Evolutionary conservation across 2,329 filamentous ascomycete species (phyloP).

Genomic region (Pestalotiopsis sp.): DNA sequence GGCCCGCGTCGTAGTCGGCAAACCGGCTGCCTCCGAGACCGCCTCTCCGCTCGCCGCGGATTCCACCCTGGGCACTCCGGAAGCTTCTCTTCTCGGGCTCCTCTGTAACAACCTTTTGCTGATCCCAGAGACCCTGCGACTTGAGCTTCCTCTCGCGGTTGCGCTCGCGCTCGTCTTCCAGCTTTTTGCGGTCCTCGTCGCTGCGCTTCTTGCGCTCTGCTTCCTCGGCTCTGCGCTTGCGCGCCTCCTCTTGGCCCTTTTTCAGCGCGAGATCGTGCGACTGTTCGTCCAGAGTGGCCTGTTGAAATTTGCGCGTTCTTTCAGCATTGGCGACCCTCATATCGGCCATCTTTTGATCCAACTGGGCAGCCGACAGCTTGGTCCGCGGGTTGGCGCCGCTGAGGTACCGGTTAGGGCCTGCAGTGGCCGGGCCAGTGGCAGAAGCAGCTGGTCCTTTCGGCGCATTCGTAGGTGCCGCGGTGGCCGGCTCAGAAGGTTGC

Average conservation of each 20-base stretch:
- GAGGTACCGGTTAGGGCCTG: constrained; percentile 42
- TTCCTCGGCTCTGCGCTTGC: constrained; percentile 51
- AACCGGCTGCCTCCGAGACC: constrained; percentile 43
- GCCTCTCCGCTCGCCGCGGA: constrained; percentile 37
- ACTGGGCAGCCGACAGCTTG: constrained; percentile 60
- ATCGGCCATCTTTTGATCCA: constrained; percentile 59
- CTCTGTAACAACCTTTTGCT: constrained; percentile 50
- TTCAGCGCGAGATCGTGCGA: constrained; percentile 56
- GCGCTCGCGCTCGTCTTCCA: constrained; percentile 60
- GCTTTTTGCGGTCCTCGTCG: constrained; percentile 50
- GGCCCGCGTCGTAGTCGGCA: constrained; percentile 31
- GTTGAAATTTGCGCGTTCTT: constrained; percentile 59
- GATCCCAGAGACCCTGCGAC: constrained; percentile 60
- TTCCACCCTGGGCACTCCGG: constrained; percentile 36
- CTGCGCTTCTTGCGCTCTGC: constrained; percentile 50
- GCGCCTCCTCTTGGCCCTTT: constrained; percentile 56
- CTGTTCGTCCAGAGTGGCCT: constrained; percentile 56
- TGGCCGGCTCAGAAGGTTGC: constrained; percentile 12
- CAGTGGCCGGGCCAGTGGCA: constrained; percentile 33
- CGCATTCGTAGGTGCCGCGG: constrained; percentile 13
- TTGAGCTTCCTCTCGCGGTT: constrained; percentile 63
- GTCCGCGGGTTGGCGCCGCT: constrained; percentile 60
- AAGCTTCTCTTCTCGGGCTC: constrained; percentile 39
- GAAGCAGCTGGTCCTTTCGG: not conserved
- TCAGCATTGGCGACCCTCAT: constrained; percentile 60